Conservation (phyloP, 768 basidiomycete genomes). For the Cystofilobasidium capitatum region DNA sequence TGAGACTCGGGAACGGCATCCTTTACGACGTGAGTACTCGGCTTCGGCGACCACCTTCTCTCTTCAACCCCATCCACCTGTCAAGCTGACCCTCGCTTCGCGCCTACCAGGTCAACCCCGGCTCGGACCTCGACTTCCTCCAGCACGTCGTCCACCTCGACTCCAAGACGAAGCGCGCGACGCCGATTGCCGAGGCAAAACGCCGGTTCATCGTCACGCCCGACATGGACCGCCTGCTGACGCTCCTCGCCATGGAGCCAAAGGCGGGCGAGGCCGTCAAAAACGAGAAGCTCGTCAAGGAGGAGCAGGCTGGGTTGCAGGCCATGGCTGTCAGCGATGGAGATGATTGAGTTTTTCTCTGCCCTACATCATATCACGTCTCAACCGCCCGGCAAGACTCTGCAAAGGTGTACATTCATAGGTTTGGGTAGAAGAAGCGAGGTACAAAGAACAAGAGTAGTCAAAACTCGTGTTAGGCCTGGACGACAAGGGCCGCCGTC, state of each 20-base stretch:
- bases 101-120: slow-evolving; percentile 18
- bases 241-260: neutral
- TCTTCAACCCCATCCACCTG: neutral
- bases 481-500: neutral
- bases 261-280: neutral
- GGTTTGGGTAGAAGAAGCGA: too few relatives aligned
- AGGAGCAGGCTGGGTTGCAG: neutral
- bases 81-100: neutral
- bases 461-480: too few relatives aligned
- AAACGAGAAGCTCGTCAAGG: neutral
- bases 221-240: slow-evolving; percentile 20
- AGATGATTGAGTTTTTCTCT: neutral
- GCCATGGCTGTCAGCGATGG: neutral
- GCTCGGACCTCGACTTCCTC: slow-evolving; percentile 26
- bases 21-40: slow-evolving; percentile 21
- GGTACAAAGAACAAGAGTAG: too few relatives aligned
- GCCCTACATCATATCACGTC: too few relatives aligned
- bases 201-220: slow-evolving; percentile 26
- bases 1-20: slow-evolving; percentile 25
- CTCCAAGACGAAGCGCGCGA: slow-evolving; percentile 8
- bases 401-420: too few relatives aligned
- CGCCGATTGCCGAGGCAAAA: slow-evolving; percentile 11
- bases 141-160: slow-evolving; percentile 27
- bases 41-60: neutral
- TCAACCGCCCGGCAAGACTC: too few relatives aligned